These are phyloP conservation scores for Diplodia scrobiculata DNA, from an alignment of 2,329 filamentous ascomycete genomes.

Conservation along the genomic window DNA sequence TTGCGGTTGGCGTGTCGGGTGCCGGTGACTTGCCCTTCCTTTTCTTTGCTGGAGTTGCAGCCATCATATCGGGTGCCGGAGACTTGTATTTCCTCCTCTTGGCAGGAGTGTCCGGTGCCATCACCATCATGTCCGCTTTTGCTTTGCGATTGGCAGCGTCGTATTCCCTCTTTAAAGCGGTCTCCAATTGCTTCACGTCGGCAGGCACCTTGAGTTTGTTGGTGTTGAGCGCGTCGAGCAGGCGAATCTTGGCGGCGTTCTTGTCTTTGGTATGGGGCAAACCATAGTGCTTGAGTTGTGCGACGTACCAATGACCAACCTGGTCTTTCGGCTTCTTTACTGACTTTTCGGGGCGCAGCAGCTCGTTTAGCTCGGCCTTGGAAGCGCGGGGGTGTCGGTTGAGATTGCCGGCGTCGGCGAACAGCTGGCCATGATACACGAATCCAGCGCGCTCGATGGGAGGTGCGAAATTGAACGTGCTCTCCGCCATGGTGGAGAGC, in stretches of 20 bases:
- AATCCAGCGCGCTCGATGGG: slow-evolving; percentile 38
- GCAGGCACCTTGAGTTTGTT: slow-evolving; percentile 55
- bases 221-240: slow-evolving; percentile 59
- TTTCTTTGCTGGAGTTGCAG: slow-evolving; percentile 16
- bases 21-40: slow-evolving; percentile 32
- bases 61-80: no score
- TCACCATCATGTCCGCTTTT: slow-evolving; percentile 42
- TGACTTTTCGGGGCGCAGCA: slow-evolving; percentile 36
- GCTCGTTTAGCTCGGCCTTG: slow-evolving; percentile 37
- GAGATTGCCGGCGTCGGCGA: slow-evolving; percentile 39
- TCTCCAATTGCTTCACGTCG: slow-evolving; percentile 55
- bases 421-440: slow-evolving; percentile 38
- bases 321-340: slow-evolving; percentile 48
- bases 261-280: slow-evolving; percentile 60
- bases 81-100: slow-evolving; percentile 1
- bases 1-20: slow-evolving; percentile 28
- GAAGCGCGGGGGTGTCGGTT: slow-evolving; percentile 40
- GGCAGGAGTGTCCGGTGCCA: slow-evolving; percentile 22
- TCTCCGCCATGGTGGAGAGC: neutral
- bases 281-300: slow-evolving; percentile 65
- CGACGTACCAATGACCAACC: slow-evolving; percentile 63
- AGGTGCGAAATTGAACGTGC: slow-evolving; percentile 38
- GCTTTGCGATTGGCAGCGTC: slow-evolving; percentile 54
- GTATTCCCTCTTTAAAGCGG: slow-evolving; percentile 61
- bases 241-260: slow-evolving; percentile 59